Conservation (phyloP, 495 filamentous ascomycete species). For the Aspergillus diversus region DNA sequence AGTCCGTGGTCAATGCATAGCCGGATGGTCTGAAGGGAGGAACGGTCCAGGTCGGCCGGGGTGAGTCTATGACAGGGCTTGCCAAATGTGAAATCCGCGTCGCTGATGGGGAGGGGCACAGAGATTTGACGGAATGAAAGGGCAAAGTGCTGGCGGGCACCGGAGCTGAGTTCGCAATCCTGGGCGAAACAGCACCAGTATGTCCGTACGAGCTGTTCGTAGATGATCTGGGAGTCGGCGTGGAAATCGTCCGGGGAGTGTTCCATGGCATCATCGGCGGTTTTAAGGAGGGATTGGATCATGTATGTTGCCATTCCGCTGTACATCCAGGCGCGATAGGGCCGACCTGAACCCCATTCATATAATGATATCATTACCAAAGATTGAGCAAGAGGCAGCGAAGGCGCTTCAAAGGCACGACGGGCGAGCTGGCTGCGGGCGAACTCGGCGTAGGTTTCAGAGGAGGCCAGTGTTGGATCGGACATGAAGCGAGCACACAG, state of each 20-base stretch:
- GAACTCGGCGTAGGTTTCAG: conserved; percentile 43
- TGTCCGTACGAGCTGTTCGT: conserved; percentile 49
- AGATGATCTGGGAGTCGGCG: conserved; percentile 41
- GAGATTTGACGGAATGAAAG: conserved; percentile 48
- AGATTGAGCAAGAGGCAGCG: conserved; percentile 46
- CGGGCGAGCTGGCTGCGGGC: conserved; percentile 41
- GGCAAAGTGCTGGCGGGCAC: conserved; percentile 49
- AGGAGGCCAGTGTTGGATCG: conserved; percentile 31
- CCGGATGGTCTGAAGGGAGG: conserved; percentile 22
- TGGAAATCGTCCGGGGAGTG: conserved; percentile 44
- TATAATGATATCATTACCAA: conserved; percentile 49
- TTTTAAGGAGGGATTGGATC: conserved; percentile 50
- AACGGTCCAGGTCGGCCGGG: conserved; percentile 40
- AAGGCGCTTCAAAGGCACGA: conserved; percentile 45
- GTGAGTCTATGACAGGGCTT: conserved; percentile 35
- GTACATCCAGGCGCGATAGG: conserved; percentile 53
- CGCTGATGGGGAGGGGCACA: conserved; percentile 47
- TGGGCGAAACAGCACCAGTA: conserved; percentile 53
- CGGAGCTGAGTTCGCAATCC: conserved; percentile 50
- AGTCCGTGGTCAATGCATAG: conserved; percentile 45
- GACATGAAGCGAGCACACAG: conserved; percentile 46
- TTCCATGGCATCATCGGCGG: conserved; percentile 49
- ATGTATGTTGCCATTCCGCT: conserved; percentile 53
- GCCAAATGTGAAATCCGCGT: conserved; percentile 46
- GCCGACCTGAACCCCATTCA: conserved; percentile 49